These are phyloP conservation scores for Pluteus cervinus DNA, from an alignment of 768 basidiomycete genomes.

Conservation along the genomic window DNA sequence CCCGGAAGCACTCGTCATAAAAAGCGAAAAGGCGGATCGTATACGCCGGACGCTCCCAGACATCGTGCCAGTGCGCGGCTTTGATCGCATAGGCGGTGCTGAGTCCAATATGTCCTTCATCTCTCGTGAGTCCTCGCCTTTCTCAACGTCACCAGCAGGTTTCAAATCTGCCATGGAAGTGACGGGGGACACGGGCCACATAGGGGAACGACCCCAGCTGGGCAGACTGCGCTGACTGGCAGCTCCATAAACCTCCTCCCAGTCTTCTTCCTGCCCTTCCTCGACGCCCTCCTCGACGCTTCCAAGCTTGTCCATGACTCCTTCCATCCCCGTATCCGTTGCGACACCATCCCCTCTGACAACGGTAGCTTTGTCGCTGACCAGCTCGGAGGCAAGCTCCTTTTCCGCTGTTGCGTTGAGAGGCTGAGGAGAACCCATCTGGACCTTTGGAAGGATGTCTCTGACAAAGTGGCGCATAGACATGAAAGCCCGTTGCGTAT, in stretches of 20 bases:
- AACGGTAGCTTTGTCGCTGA: slow-evolving; percentile 56
- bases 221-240: slow-evolving; percentile 33
- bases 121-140: slow-evolving; percentile 13
- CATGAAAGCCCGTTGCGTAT: slow-evolving; percentile 57
- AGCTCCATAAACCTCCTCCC: no score
- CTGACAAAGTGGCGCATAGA: slow-evolving; percentile 69
- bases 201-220: slow-evolving; percentile 45
- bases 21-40: slow-evolving; percentile 27
- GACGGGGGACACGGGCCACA: slow-evolving; percentile 17
- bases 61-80: not conserved
- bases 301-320: slow-evolving; percentile 33
- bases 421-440: slow-evolving; percentile 42
- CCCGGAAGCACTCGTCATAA: slow-evolving; percentile 13
- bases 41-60: slow-evolving; percentile 21
- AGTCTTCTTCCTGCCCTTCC: slow-evolving; percentile 26
- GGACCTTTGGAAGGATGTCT: slow-evolving; percentile 47
- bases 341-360: slow-evolving; percentile 74
- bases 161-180: slow-evolving; percentile 10
- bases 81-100: no score
- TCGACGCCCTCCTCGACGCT: slow-evolving; percentile 15
- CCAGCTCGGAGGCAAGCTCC: slow-evolving; percentile 64
- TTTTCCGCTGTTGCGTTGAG: slow-evolving; percentile 52
- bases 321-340: slow-evolving; percentile 32
- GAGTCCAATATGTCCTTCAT: no score
- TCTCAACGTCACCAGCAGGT: slow-evolving; percentile 8